These are phyloP conservation scores for Trichoderma asperellum DNA, from an alignment of 2,329 filamentous ascomycete species.

Conservation along the genomic window DNA sequence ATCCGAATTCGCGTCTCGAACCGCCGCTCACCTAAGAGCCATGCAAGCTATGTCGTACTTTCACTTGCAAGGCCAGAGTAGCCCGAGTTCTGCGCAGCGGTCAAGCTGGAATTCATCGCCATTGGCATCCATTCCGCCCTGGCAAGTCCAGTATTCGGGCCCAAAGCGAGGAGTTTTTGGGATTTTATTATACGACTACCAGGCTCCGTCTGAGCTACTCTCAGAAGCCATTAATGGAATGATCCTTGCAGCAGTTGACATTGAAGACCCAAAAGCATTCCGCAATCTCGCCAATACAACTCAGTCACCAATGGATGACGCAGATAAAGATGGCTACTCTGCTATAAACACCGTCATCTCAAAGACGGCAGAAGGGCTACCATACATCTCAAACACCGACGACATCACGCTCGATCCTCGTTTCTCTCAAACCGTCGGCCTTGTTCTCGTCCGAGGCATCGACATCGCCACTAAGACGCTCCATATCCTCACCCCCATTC, in stretches of 20 bases:
- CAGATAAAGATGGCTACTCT: constrained; percentile 24
- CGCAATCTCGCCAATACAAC: constrained; percentile 36
- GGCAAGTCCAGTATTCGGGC: constrained; percentile 63
- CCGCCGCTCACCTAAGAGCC: constrained; percentile 66
- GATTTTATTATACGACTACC: constrained; percentile 69
- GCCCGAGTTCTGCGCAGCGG: constrained; percentile 2
- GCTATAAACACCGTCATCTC: constrained; percentile 25
- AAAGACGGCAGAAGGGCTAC: constrained; percentile 56
- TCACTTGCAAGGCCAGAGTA: constrained; percentile 49
- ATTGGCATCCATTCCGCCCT: constrained; percentile 61
- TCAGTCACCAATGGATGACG: constrained; percentile 27
- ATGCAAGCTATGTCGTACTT: constrained; percentile 86
- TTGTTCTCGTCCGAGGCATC: constrained; percentile 72
- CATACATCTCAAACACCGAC: constrained; percentile 61
- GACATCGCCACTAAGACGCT: constrained; percentile 58
- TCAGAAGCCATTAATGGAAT: constrained; percentile 70
- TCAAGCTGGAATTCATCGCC: constrained; percentile 57
- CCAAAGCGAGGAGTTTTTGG: constrained; percentile 60
- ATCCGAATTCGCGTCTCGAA: constrained; percentile 59
- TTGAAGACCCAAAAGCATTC: constrained; percentile 60
- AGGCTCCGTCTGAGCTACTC: constrained; percentile 61
- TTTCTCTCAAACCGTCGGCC: constrained; percentile 62
- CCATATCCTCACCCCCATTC: constrained; percentile 68
- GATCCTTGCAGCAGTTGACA: constrained; percentile 67
- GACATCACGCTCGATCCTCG: constrained; percentile 62